phyloP scores from a whole-genome alignment of 352 stramenopile species.

The Pythium volutum region DNA sequence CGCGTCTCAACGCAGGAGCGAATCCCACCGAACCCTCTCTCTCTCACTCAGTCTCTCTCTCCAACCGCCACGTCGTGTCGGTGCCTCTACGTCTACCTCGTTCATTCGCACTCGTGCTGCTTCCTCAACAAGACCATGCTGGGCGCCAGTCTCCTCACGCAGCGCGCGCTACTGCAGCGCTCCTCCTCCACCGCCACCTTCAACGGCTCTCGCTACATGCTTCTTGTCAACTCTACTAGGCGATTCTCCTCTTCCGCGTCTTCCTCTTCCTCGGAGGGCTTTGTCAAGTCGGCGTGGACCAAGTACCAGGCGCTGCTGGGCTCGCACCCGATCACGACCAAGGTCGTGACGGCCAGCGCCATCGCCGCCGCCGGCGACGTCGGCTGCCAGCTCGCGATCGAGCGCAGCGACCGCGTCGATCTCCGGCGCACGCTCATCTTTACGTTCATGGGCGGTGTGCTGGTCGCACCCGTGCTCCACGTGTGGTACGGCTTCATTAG shows the following conservation, averaged over 20 bases:
- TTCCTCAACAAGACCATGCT: neutral
- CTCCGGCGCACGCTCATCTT: constrained; percentile 57
- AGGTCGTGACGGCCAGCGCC: constrained; percentile 52
- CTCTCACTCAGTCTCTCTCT: neutral
- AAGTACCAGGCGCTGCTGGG: constrained; percentile 55
- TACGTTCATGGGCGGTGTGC: constrained; percentile 55
- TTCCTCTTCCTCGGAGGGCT: constrained; percentile 9
- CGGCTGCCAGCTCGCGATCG: constrained; percentile 62
- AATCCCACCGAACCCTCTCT: neutral
- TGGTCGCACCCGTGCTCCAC: constrained; percentile 77
- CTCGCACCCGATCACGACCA: constrained; percentile 56
- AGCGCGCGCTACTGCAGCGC: neutral
- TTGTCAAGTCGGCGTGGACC: constrained; percentile 40
- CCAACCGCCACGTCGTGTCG: neutral
- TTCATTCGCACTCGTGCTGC: neutral
- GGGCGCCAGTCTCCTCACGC: neutral
- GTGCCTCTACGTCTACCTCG: neutral
- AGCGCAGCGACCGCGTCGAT: constrained; percentile 34
- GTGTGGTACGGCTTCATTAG: constrained; percentile 73
- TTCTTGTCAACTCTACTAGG: neutral
- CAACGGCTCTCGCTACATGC: neutral
- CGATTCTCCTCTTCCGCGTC: constrained; percentile 13
- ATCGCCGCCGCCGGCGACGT: constrained; percentile 73
- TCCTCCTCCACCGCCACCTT: neutral
- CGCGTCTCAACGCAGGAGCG: neutral